These are phyloP conservation scores for Bipolaris oryzae DNA, from an alignment of 2,329 filamentous ascomycete species.

Conservation along the genomic window DNA sequence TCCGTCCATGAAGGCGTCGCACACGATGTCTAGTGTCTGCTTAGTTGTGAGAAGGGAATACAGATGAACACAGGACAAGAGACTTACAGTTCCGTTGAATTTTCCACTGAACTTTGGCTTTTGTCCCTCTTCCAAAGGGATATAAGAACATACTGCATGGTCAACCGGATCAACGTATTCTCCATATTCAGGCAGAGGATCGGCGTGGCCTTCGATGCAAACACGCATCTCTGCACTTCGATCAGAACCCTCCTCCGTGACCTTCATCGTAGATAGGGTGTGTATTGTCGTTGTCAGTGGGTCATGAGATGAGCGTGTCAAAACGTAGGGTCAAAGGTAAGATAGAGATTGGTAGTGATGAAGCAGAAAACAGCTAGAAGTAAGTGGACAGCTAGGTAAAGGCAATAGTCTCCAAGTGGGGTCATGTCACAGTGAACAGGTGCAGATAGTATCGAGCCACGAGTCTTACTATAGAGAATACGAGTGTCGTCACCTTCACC, in stretches of 20 bases:
- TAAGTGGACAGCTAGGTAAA: not conserved
- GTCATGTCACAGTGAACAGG: not conserved
- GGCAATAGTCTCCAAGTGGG: not conserved
- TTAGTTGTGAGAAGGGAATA: not conserved
- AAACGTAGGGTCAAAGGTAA: too few relatives aligned
- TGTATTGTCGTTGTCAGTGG: too few relatives aligned
- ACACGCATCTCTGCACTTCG: conserved; percentile 41
- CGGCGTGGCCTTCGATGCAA: conserved; percentile 29
- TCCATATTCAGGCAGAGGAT: conserved; percentile 42
- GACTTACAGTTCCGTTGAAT: conserved; percentile 43
- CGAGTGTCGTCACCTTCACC: too few relatives aligned
- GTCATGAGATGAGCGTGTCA: too few relatives aligned
- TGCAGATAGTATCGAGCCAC: too few relatives aligned
- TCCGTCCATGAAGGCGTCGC: conserved; percentile 50
- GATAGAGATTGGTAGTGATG: not conserved
- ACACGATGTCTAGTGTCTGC: conserved; percentile 32
- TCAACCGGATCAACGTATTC: conserved; percentile 33
- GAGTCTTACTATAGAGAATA: too few relatives aligned
- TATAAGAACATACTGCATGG: conserved; percentile 44
- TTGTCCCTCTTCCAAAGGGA: conserved; percentile 43
- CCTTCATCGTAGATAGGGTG: conserved; percentile 45
- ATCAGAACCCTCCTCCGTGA: conserved; percentile 41
- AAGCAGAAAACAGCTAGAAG: not conserved
- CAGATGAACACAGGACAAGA: not conserved
- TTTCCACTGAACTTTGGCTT: conserved; percentile 38